These are phyloP conservation scores for Kazachstania sp. DNA, from an alignment of 1,139 yeast species.

Conservation along the genomic window DNA sequence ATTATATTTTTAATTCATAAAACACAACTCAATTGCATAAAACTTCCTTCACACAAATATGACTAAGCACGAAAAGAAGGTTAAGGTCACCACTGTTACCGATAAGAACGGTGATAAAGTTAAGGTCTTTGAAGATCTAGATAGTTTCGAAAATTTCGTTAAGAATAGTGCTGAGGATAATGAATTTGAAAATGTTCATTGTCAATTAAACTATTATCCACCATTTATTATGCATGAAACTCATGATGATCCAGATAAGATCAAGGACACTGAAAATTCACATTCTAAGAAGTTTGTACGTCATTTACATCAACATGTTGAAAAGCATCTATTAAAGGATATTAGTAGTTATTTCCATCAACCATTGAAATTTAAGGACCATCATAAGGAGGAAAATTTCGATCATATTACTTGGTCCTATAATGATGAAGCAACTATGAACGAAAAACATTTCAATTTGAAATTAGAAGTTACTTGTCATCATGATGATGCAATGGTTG, in stretches of 20 bases:
- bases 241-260: slow-evolving; percentile 62
- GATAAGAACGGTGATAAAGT: slow-evolving; percentile 27
- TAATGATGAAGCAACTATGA: slow-evolving; percentile 41
- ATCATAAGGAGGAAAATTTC: slow-evolving; percentile 41
- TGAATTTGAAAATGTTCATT: slow-evolving; percentile 61
- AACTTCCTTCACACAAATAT: slow-evolving; percentile 6
- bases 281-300: slow-evolving; percentile 65
- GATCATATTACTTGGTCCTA: slow-evolving; percentile 46
- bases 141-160: slow-evolving; percentile 53
- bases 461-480: slow-evolving; percentile 50
- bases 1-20: background rate
- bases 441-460: slow-evolving; percentile 43
- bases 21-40: background rate
- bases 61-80: slow-evolving; percentile 28
- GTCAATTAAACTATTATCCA: slow-evolving; percentile 58
- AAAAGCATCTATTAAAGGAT: slow-evolving; percentile 61
- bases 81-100: slow-evolving; percentile 21
- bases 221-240: slow-evolving; percentile 63
- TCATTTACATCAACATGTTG: slow-evolving; percentile 66
- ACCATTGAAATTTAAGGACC: slow-evolving; percentile 44
- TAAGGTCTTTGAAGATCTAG: slow-evolving; percentile 51
- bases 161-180: slow-evolving; percentile 72
- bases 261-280: slow-evolving; percentile 64
- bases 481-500: slow-evolving; percentile 53
- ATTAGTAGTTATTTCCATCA: slow-evolving; percentile 55